phyloP scores from a whole-genome alignment of 805 yeast genomes.

The Cyberlindnera samutprakarnensis region DNA sequence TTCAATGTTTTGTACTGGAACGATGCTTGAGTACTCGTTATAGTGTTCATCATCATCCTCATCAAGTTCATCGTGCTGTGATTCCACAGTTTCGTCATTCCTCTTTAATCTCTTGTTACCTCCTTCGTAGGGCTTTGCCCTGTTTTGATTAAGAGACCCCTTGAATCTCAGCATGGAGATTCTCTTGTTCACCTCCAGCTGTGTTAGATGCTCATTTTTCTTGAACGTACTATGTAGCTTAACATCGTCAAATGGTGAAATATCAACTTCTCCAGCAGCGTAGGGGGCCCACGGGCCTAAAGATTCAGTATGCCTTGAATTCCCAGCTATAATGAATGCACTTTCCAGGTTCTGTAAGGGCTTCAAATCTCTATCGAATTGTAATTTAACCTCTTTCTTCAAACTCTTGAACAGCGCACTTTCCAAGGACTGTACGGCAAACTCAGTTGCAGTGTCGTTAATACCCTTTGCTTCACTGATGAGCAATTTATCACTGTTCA shows the following conservation, averaged over 20 bases:
- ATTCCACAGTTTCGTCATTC: slow-evolving; percentile 7
- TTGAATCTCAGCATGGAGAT: slow-evolving; percentile 55
- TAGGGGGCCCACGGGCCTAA: slow-evolving; percentile 70
- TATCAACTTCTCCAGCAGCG: slow-evolving; percentile 61
- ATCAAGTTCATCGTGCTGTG: no score
- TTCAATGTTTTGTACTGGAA: slow-evolving; percentile 50
- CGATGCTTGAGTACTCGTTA: slow-evolving; percentile 43
- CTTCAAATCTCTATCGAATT: slow-evolving; percentile 15
- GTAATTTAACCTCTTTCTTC: slow-evolving; percentile 31
- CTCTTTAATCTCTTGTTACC: slow-evolving; percentile 14
- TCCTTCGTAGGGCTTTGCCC: slow-evolving; percentile 34
- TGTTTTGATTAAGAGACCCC: slow-evolving; percentile 36
- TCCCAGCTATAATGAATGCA: slow-evolving; percentile 50
- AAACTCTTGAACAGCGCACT: slow-evolving; percentile 38
- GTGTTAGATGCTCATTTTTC: slow-evolving; percentile 3
- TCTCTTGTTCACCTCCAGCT: slow-evolving; percentile 24
- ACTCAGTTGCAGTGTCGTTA: slow-evolving; percentile 37
- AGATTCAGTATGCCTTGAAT: slow-evolving; percentile 52
- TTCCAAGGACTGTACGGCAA: slow-evolving; percentile 56
- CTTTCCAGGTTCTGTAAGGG: slow-evolving; percentile 38
- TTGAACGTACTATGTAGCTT: slow-evolving; percentile 33
- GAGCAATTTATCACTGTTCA: slow-evolving; percentile 48
- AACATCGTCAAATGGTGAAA: slow-evolving; percentile 47
- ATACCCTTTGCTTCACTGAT: slow-evolving; percentile 19
- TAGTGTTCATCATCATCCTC: slow-evolving; percentile 7